Conservation (phyloP, 2,329 filamentous ascomycete species). For the Myriosclerotinia scirpicola region DNA sequence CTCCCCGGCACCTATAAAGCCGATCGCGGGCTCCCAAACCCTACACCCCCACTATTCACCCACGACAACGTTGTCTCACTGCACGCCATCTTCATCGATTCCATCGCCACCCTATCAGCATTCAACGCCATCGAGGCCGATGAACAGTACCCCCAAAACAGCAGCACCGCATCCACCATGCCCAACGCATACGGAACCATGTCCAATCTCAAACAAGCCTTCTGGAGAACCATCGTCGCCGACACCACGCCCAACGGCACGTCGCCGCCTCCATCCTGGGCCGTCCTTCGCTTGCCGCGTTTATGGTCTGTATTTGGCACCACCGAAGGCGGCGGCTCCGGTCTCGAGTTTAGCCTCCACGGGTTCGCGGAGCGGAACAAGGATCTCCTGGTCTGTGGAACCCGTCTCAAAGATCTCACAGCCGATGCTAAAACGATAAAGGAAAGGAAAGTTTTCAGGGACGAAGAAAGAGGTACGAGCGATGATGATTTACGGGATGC, state of each 20-base stretch:
- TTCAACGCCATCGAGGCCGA: conserved; percentile 14
- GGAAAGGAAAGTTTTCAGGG: neutral
- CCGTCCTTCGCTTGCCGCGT: conserved; percentile 9
- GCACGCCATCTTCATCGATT: conserved; percentile 9
- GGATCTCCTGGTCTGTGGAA: conserved; percentile 12
- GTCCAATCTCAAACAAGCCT: conserved; percentile 14
- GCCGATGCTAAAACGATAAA: conserved; percentile 15
- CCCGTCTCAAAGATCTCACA: neutral
- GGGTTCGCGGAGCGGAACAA: conserved; percentile 3
- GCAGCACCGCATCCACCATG: neutral
- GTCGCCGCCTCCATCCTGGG: conserved; percentile 17
- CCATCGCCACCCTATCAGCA: conserved; percentile 12
- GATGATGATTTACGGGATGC: conserved; percentile 11
- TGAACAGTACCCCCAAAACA: neutral
- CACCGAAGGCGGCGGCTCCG: conserved; percentile 8
- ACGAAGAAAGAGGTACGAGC: conserved; percentile 10
- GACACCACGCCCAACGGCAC: conserved; percentile 6
- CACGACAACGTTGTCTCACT: neutral
- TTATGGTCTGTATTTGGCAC: conserved; percentile 7
- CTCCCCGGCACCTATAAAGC: conserved; percentile 7
- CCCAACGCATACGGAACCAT: conserved; percentile 10
- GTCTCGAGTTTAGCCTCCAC: conserved; percentile 10
- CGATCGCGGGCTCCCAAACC: conserved; percentile 8
- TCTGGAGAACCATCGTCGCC: conserved; percentile 19
- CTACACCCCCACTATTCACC: neutral